phyloP scores from a whole-genome alignment of 495 filamentous ascomycete genomes.

The Aspergillus carlsbadensis region DNA sequence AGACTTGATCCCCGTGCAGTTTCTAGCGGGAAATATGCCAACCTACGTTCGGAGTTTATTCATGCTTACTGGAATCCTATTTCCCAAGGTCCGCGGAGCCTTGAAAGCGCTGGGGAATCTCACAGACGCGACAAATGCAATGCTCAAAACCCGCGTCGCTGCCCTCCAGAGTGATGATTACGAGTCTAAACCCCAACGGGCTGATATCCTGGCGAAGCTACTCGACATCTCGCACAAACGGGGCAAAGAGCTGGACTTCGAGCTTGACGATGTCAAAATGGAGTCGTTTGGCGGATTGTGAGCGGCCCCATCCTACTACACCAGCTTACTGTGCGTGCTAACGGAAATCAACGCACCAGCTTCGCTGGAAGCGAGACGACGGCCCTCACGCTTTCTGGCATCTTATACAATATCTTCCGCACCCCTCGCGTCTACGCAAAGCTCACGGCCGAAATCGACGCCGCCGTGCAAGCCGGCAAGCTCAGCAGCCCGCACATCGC shows the following conservation, averaged over 20 bases:
- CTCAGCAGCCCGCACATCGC: slow-evolving; percentile 29
- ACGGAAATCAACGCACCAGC: background rate
- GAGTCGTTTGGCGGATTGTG: slow-evolving; percentile 21
- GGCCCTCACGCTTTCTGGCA: slow-evolving; percentile 56
- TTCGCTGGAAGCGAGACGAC: slow-evolving; percentile 53
- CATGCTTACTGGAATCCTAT: slow-evolving; percentile 17
- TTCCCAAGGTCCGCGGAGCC: slow-evolving; percentile 14
- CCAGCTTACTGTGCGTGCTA: no score
- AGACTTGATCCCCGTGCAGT: slow-evolving; percentile 25
- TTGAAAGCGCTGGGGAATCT: slow-evolving; percentile 17
- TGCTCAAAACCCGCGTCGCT: slow-evolving; percentile 10
- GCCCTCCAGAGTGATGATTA: background rate
- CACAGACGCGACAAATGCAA: slow-evolving; percentile 14
- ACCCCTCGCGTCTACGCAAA: slow-evolving; percentile 44
- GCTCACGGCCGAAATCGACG: slow-evolving; percentile 56
- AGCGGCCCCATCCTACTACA: no score
- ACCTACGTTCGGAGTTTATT: slow-evolving; percentile 19
- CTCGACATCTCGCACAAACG: slow-evolving; percentile 12
- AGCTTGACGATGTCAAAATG: slow-evolving; percentile 22
- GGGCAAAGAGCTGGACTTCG: slow-evolving; percentile 18
- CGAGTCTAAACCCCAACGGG: background rate
- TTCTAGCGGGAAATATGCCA: slow-evolving; percentile 25
- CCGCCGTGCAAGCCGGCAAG: slow-evolving; percentile 26
- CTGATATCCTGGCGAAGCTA: slow-evolving; percentile 21
- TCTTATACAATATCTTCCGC: slow-evolving; percentile 62